Base-by-base conservation (phyloP, 1,284 basidiomycete genomes). In the Sporisorium iseilematis-ciliati region DNA sequence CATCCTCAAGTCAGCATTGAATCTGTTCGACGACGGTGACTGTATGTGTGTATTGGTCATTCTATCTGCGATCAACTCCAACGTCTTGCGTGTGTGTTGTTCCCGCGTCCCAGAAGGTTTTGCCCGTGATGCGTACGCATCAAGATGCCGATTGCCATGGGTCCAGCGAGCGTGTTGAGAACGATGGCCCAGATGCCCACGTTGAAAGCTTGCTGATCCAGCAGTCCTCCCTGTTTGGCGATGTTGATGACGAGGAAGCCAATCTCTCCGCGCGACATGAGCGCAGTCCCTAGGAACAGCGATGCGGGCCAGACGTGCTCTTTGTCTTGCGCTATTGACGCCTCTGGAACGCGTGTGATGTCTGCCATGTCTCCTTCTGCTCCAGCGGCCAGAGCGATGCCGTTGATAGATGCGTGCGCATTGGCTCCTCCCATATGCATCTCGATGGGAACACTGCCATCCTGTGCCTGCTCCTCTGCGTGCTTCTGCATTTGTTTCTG, bases 231-330 rank as follows among this genome's bases (percentile, higher is more conserved):
- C 20, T 70, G 65, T 14, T 40, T 57, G 33, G 71, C 65, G 31
- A 74, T 55, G 53, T 72, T 76, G 33, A 76, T 58, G 60, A 76
- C 56, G 20, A 56, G 65, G 21, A 89, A 85, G 0, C 88, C 89
- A 38, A 89, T 89, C 77, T 89, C 89, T 4, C 89, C 89, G 4
- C 89, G 85, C 1, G 88, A 87, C 48, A 89, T 86, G 84, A 89
- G 88, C 0, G 88, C 87, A 8, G 86, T 65, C 5, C 88, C 87
- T 6, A 88, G 78, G 51, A 88, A 85, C 0, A 85, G 59, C 0
- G 83, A 65, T 8, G 82, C 57, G 26, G 71, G 60, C 69, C 64
- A 72, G 18, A 49, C 38, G 3, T 31, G 41, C 4, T 35, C 40
- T 29, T 20, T 54, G n/a, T 25, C 21, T 18, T 6, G 21, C 4